phyloP scores from a whole-genome alignment of 2,329 filamentous ascomycete genomes.

The Penicillium sclerotiorum region DNA sequence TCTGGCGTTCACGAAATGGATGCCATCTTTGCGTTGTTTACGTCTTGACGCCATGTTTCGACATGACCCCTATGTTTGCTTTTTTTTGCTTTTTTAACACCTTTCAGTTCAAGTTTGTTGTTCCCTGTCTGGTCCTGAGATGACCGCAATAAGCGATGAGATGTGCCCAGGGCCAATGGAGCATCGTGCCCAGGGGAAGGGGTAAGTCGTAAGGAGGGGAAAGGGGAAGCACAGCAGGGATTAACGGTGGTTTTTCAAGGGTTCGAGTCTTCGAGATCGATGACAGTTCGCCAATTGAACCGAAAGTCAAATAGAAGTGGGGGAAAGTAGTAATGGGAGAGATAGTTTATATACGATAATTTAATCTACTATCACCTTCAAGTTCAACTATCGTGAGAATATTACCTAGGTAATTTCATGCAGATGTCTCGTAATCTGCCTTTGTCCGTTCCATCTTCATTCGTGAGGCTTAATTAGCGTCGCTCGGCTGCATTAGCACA shows the following conservation, averaged over 20 bases:
- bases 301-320: too few relatives aligned
- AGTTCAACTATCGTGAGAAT: too few relatives aligned
- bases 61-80: neutral
- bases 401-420: too few relatives aligned
- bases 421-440: too few relatives aligned
- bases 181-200: neutral
- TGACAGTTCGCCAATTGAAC: neutral
- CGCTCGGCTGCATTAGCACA: too few relatives aligned
- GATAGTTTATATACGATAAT: too few relatives aligned
- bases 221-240: neutral
- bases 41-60: conserved; percentile 27
- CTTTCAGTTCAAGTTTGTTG: too few relatives aligned
- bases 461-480: too few relatives aligned
- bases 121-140: too few relatives aligned
- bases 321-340: too few relatives aligned
- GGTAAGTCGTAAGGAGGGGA: neutral
- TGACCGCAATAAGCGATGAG: neutral
- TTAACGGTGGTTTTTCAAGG: neutral
- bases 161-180: neutral
- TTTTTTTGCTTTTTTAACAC: neutral
- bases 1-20: conserved; percentile 39
- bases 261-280: neutral
- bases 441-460: too few relatives aligned
- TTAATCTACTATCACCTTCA: too few relatives aligned
- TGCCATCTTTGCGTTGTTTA: conserved; percentile 26